phyloP scores from a whole-genome alignment of 2,329 filamentous ascomycete genomes.

The Paracoccidioides brasiliensis region DNA sequence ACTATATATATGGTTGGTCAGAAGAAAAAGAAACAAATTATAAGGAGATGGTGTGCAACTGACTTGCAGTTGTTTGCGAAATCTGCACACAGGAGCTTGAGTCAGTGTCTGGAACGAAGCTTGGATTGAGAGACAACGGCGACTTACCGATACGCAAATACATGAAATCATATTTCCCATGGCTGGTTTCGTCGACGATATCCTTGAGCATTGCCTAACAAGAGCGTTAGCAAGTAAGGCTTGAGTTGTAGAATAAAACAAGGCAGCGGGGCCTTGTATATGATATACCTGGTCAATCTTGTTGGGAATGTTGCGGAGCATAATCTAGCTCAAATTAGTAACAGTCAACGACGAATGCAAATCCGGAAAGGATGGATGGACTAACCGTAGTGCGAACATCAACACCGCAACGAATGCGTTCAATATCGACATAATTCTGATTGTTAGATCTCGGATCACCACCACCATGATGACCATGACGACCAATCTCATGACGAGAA shows the following conservation, averaged over 20 bases:
- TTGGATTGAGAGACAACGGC: not conserved
- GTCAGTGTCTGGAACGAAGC: constrained; percentile 5
- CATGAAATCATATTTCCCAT: constrained; percentile 83
- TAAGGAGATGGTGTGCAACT: constrained; percentile 23
- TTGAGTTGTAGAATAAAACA: too few relatives aligned
- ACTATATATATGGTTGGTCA: constrained; percentile 33
- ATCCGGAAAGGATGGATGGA: constrained; percentile 5
- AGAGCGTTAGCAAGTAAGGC: not conserved
- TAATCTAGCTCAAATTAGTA: constrained; percentile 46
- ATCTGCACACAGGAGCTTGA: constrained; percentile 32
- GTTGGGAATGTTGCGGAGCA: constrained; percentile 91
- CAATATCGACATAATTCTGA: constrained; percentile 33
- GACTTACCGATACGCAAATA: constrained; percentile 67
- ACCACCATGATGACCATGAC: constrained; percentile 6
- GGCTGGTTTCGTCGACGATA: constrained; percentile 65
- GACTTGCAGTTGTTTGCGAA: constrained; percentile 75
- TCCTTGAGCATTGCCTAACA: constrained; percentile 55
- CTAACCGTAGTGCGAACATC: constrained; percentile 65
- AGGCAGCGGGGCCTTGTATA: too few relatives aligned
- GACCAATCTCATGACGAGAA: constrained; percentile 17
- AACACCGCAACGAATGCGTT: constrained; percentile 42
- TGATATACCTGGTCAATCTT: constrained; percentile 52
- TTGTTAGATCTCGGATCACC: constrained; percentile 21
- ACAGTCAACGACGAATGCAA: not conserved
- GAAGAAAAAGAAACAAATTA: not conserved